Evolutionary conservation across 306 rosid genomes (phyloP).

Genomic region (Astragalus glycyphyllos): DNA sequence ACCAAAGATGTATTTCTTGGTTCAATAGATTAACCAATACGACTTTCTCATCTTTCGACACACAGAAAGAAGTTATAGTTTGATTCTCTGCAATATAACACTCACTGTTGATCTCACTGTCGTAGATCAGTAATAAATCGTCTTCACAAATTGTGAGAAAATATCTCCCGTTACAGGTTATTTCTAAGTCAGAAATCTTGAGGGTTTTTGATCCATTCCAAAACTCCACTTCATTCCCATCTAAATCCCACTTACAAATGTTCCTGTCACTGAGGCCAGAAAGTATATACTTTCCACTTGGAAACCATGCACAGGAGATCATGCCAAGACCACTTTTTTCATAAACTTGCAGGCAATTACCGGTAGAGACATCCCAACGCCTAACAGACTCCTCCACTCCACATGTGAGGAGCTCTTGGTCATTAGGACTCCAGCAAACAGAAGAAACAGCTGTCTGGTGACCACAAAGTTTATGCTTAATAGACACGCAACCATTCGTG

Average conservation of each 20-base stretch:
- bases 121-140: slow-evolving; percentile 59
- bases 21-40: slow-evolving; percentile 81
- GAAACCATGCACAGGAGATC: slow-evolving; percentile 91
- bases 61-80: slow-evolving; percentile 72
- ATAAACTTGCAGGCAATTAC: slow-evolving; percentile 79
- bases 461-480: slow-evolving; percentile 76
- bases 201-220: slow-evolving; percentile 82
- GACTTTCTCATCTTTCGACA: slow-evolving; percentile 76
- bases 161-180: slow-evolving; percentile 72
- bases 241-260: slow-evolving; percentile 85
- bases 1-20: slow-evolving; percentile 96
- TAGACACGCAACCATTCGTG: slow-evolving; percentile 53
- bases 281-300: slow-evolving; percentile 74
- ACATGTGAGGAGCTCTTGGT: slow-evolving; percentile 86
- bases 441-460: slow-evolving; percentile 75
- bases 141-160: slow-evolving; percentile 70
- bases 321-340: slow-evolving; percentile 74
- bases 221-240: slow-evolving; percentile 84
- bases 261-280: slow-evolving; percentile 85
- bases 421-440: slow-evolving; percentile 89
- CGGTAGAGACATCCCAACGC: slow-evolving; percentile 88
- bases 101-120: slow-evolving; percentile 72
- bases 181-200: slow-evolving; percentile 85
- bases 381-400: slow-evolving; percentile 87
- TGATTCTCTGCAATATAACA: slow-evolving; percentile 72